Evolutionary conservation across 2,329 filamentous ascomycete genomes (phyloP), one percentile per base, ranked within the genome.

Genomic region (Fusarium circinatum): DNA sequence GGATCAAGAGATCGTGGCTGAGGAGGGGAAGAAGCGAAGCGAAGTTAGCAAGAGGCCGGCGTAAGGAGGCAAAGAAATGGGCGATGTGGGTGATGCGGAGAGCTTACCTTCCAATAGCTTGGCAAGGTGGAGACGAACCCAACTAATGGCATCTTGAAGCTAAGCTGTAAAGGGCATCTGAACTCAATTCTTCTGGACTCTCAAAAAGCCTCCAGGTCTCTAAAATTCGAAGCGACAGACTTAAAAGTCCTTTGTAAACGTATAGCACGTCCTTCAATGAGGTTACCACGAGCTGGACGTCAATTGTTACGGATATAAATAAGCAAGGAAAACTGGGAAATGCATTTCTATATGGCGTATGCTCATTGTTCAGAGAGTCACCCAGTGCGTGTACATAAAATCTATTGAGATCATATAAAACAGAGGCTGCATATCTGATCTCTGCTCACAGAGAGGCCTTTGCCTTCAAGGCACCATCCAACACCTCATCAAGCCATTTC

Each of bases 401-500:
- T 45, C 30, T 38, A 51, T 62, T 22, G 6, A 34, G 18, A 8
- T 44, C 32, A 22, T 42, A 22, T 44, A 45, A 28, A 30, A 24
- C 13, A 30, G 56, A 12, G 47, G 22, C n/a, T 36, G 36, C 20
- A 32, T 36, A 26, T 39, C 18, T 41, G 54, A 38, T 41, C 30
- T 18, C 30, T 14, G 20, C 42, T 73, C 38, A 79, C n/a, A 83
- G 65, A 45, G 76, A 68, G 48, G 81, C 66, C 72, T 80, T 82
- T 48, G 81, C 62, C 74, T 80, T 81, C 62, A 76, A 51, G 14
- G 64, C 72, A 20, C 77, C 76, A 7, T 73, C 63, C 30, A 80
- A 76, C 39, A 89, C 86, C 65, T 88, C 86, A 68, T 74, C 68
- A 54, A 97, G 75, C 89, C 95, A 98, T 65, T 88, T 85, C 63